These are phyloP conservation scores for Leccinum subrobustum DNA, from an alignment of 1,284 basidiomycete genomes.

Conservation along the genomic window DNA sequence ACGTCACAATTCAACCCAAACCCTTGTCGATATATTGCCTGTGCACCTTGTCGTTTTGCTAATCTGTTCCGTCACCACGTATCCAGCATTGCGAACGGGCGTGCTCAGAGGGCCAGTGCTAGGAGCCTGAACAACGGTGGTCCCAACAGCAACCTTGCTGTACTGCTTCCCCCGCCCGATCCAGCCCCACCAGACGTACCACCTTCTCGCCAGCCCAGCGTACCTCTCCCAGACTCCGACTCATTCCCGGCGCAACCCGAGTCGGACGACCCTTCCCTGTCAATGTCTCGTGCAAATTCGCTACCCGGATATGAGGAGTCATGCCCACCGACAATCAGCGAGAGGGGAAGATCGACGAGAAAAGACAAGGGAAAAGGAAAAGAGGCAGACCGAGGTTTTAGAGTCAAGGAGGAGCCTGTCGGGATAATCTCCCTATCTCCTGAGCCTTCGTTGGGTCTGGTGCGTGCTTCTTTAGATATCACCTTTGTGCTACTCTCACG, in stretches of 20 bases:
- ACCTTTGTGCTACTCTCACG: conserved; percentile 15
- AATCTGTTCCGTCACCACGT: conserved; percentile 9
- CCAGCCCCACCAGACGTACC: conserved; percentile 33
- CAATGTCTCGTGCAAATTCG: conserved; percentile 61
- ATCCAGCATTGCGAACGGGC: conserved; percentile 53
- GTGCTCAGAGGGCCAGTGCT: conserved; percentile 73
- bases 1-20: conserved; percentile 18
- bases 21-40: conserved; percentile 26
- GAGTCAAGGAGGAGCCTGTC: conserved; percentile 71
- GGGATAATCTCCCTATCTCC: conserved; percentile 47
- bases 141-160: conserved; percentile 21
- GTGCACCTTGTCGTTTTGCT: conserved; percentile 13
- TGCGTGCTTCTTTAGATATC: conserved; percentile 33
- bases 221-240: conserved; percentile 40
- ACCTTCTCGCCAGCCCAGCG: conserved; percentile 38
- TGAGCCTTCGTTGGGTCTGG: conserved; percentile 43
- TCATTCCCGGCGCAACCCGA: conserved; percentile 46
- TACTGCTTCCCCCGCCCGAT: conserved; percentile 40
- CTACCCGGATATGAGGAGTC: conserved; percentile 48
- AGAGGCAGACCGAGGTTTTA: conserved; percentile 52
- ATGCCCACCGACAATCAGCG: conserved; percentile 28
- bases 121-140: conserved; percentile 56
- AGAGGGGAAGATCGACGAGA: conserved; percentile 36
- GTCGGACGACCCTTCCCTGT: conserved; percentile 45
- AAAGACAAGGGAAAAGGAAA: conserved; percentile 66